Conservation (phyloP, 2,329 filamentous ascomycete species). For the Aureobasidium namibiae region DNA sequence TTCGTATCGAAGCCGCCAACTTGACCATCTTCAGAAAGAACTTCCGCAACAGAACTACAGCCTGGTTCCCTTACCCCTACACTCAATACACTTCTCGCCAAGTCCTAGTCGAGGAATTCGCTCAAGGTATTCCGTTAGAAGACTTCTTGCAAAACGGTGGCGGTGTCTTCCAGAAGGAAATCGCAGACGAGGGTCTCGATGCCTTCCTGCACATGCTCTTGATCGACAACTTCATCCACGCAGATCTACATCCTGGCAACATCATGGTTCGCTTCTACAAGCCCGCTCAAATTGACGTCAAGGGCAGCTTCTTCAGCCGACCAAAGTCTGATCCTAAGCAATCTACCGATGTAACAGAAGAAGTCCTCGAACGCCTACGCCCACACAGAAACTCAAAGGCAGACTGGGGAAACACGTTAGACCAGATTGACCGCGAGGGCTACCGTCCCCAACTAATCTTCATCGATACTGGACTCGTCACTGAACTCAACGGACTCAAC, state of each 20-base stretch:
- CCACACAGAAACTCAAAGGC: conserved; percentile 57
- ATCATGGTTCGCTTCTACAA: conserved; percentile 99
- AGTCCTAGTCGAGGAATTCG: conserved; percentile 91
- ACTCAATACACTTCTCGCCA: conserved; percentile 85
- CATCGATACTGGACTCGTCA: conserved; percentile 93
- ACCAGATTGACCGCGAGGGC: conserved; percentile 73
- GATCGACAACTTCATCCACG: conserved; percentile 95
- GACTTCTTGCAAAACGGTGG: conserved; percentile 88
- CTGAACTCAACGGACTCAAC: conserved; percentile 81
- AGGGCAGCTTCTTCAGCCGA: conserved; percentile 17
- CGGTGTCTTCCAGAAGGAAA: conserved; percentile 86
- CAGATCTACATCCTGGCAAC: conserved; percentile 92
- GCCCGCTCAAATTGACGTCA: conserved; percentile 61
- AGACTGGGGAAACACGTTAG: conserved; percentile 67
- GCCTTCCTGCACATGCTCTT: conserved; percentile 94
- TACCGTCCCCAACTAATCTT: conserved; percentile 93
- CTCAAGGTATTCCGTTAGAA: conserved; percentile 83
- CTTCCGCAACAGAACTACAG: conserved; percentile 80
- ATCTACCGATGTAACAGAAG: conserved; percentile 72
- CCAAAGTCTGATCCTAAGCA: conserved; percentile 32
- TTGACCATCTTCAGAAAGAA: conserved; percentile 80
- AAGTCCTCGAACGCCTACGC: conserved; percentile 70
- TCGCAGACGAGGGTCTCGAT: conserved; percentile 89
- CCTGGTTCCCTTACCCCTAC: conserved; percentile 96
- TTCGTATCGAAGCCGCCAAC: conserved; percentile 91